phyloP scores from a whole-genome alignment of 164 flowering plant species.

The Sedum album region DNA sequence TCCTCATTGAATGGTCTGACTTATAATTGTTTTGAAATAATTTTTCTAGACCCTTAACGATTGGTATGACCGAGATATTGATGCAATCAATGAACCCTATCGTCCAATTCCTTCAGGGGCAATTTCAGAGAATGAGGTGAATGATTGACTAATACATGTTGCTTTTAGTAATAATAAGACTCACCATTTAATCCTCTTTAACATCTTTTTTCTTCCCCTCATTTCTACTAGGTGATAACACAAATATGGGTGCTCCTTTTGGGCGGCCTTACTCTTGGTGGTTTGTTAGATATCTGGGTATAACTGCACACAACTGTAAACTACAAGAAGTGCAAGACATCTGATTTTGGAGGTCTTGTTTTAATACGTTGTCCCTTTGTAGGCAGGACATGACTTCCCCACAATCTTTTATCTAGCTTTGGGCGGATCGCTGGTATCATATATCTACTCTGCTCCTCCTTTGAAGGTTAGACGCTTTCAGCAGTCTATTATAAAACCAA shows the following conservation, averaged over 20 bases:
- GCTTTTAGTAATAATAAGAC: neutral
- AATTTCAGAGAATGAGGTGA: slow-evolving; percentile 80
- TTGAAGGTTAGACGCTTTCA: slow-evolving; percentile 47
- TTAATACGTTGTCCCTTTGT: slow-evolving; percentile 17
- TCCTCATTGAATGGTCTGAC: slow-evolving; percentile 8
- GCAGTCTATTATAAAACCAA: slow-evolving; percentile 5
- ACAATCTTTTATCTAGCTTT: slow-evolving; percentile 75
- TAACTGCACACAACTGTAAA: slow-evolving; percentile 13
- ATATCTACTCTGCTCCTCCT: slow-evolving; percentile 96
- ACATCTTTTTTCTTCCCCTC: neutral
- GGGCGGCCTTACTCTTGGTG: slow-evolving; percentile 82
- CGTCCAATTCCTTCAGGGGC: slow-evolving; percentile 98
- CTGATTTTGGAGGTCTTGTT: neutral
- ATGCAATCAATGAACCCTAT: slow-evolving; percentile 95
- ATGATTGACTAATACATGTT: neutral
- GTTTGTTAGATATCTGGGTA: slow-evolving; percentile 84
- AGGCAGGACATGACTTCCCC: slow-evolving; percentile 90
- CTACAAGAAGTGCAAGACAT: neutral
- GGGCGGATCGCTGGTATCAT: slow-evolving; percentile 86
- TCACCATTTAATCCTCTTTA: neutral
- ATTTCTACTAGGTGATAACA: slow-evolving; percentile 54
- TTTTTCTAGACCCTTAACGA: slow-evolving; percentile 72
- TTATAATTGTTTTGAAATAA: slow-evolving; percentile 4
- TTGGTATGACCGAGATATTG: slow-evolving; percentile 94
- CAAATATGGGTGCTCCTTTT: slow-evolving; percentile 88